Conservation (phyloP, 1,284 basidiomycete species). For the Ganoderma meredithae region DNA sequence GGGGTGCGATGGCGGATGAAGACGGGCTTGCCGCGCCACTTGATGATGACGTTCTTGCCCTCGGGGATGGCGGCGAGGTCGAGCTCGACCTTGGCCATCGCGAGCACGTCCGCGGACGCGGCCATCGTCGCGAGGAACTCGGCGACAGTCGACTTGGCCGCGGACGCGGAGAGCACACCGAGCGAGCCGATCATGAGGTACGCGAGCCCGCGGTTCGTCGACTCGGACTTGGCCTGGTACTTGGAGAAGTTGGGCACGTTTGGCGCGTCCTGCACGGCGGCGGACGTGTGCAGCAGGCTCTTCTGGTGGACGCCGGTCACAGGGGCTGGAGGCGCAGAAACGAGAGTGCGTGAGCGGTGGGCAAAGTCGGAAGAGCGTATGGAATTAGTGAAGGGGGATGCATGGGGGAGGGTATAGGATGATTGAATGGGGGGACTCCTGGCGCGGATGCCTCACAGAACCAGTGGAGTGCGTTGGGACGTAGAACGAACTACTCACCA, state of each 20-base stretch:
- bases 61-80: slow-evolving; percentile 93
- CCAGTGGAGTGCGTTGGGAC: not conserved
- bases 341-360: not conserved
- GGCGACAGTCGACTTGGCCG: slow-evolving; percentile 92
- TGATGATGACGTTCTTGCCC: slow-evolving; percentile 98
- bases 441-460: not conserved
- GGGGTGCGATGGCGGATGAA: slow-evolving; percentile 97
- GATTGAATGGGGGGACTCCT: not conserved
- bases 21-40: slow-evolving; percentile 99
- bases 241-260: slow-evolving; percentile 90
- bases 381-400: not conserved
- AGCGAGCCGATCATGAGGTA: slow-evolving; percentile 99
- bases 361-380: slow-evolving; percentile 4
- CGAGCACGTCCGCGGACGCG: slow-evolving; percentile 97
- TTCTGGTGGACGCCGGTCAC: slow-evolving; percentile 66
- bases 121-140: slow-evolving; percentile 97
- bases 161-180: slow-evolving; percentile 93
- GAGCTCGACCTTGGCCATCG: slow-evolving; percentile 98
- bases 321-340: slow-evolving; percentile 44
- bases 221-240: slow-evolving; percentile 80
- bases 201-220: slow-evolving; percentile 84
- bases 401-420: not conserved
- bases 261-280: slow-evolving; percentile 66
- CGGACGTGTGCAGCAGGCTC: slow-evolving; percentile 79
- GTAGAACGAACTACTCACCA: slow-evolving; percentile 57